phyloP scores from a whole-genome alignment of 2,329 filamentous ascomycete genomes.

The Cladophialophora psammophila region DNA sequence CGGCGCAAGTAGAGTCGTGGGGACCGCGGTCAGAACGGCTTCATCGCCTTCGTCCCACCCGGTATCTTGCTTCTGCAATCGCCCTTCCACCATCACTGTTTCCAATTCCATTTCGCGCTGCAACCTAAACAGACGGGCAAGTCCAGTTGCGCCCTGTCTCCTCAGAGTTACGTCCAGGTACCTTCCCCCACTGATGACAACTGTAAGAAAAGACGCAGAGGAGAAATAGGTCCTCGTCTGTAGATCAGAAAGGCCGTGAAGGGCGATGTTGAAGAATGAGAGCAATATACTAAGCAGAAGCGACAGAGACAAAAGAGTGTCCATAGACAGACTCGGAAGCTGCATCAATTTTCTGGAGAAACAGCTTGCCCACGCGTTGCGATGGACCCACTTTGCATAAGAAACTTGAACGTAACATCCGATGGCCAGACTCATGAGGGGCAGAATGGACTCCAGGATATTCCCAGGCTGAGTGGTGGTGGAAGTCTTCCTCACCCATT shows the following conservation, averaged over 20 bases:
- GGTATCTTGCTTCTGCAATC: not conserved
- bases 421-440: conserved; percentile 13
- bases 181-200: conserved; percentile 29
- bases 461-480: not conserved
- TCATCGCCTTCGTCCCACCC: not conserved
- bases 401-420: conserved; percentile 20
- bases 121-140: conserved; percentile 23
- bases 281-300: conserved; percentile 24
- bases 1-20: conserved; percentile 23
- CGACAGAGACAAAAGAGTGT: conserved; percentile 30
- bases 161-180: conserved; percentile 27
- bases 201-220: conserved; percentile 28
- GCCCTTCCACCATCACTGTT: conserved; percentile 21
- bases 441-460: not conserved
- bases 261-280: conserved; percentile 31
- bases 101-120: conserved; percentile 23
- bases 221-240: conserved; percentile 29
- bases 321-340: conserved; percentile 26
- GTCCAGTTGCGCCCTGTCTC: conserved; percentile 23
- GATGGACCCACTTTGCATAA: conserved; percentile 30
- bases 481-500: conserved; percentile 14
- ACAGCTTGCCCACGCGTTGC: conserved; percentile 24
- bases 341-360: conserved; percentile 3
- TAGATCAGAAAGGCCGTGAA: conserved; percentile 11
- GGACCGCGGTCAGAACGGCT: conserved; percentile 7